Evolutionary conservation across 31 red algal genomes (phyloP).

Genomic region (Asparagopsis taxiformis): DNA sequence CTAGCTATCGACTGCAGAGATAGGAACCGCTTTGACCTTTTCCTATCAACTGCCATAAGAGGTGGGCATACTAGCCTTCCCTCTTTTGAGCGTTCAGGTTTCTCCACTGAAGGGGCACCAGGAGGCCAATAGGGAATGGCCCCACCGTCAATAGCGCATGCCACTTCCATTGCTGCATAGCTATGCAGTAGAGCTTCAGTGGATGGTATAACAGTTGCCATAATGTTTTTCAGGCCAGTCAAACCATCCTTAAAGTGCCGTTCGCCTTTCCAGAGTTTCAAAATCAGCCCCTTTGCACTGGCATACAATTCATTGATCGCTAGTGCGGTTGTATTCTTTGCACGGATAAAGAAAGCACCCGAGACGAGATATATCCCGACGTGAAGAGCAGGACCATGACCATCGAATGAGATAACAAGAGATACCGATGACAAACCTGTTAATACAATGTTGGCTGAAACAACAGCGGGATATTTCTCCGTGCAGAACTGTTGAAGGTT

Average conservation of each 20-base stretch:
- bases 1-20: constrained; percentile 30
- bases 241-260: constrained; percentile 7
- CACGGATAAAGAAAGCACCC: constrained; percentile 2
- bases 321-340: not conserved
- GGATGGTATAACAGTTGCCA: constrained; percentile 9
- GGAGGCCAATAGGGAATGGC: constrained; percentile 33
- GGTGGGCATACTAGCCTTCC: constrained; percentile 31
- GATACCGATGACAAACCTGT: not conserved
- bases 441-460: too few relatives aligned
- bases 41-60: constrained; percentile 31
- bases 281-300: not conserved
- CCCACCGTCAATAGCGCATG: constrained; percentile 6
- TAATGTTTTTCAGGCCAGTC: not conserved
- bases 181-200: constrained; percentile 1
- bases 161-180: constrained; percentile 13
- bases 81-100: constrained; percentile 19
- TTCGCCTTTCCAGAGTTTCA: constrained; percentile 17
- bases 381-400: not conserved
- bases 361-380: not conserved
- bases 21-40: constrained; percentile 36
- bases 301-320: not conserved
- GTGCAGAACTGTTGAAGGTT: too few relatives aligned
- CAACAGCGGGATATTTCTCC: too few relatives aligned
- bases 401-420: not conserved
- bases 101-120: constrained; percentile 26